Evolutionary conservation across 106 monocot genomes (phyloP).

Genomic region (Amphibolis antarctica): DNA sequence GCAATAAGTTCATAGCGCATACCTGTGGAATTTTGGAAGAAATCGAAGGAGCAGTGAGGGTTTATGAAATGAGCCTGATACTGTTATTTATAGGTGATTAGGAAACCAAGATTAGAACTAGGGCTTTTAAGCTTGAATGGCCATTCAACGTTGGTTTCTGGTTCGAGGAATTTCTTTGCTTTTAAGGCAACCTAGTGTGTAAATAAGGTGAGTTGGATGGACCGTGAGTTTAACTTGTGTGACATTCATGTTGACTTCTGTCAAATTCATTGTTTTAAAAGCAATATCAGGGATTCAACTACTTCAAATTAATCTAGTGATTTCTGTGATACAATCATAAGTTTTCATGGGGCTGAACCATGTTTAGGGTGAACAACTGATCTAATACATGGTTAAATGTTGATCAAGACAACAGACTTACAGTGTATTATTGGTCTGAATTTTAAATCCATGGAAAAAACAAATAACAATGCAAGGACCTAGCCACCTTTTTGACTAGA

Average conservation of each 20-base stretch:
- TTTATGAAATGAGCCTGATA: background rate
- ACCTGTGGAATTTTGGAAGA: background rate
- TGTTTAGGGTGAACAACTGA: no score
- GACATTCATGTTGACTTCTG: background rate
- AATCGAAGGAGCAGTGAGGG: background rate
- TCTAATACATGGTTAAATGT: no score
- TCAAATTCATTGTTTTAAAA: background rate
- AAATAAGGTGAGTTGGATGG: background rate
- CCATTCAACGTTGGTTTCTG: background rate
- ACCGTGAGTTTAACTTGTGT: background rate
- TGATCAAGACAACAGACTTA: no score
- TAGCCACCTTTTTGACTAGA: no score
- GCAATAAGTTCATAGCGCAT: background rate
- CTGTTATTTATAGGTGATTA: conserved; percentile 2
- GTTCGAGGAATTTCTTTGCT: background rate
- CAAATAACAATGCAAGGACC: no score
- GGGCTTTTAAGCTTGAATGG: background rate
- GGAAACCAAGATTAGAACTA: background rate
- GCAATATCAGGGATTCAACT: background rate
- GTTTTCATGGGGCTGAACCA: no score
- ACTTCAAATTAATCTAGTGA: background rate
- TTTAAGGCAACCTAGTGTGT: background rate
- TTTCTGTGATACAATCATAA: no score
- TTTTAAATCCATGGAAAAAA: no score
- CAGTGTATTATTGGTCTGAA: no score